phyloP scores from a whole-genome alignment of 2,329 filamentous ascomycete genomes.

The Periglandula ipomoeae region DNA sequence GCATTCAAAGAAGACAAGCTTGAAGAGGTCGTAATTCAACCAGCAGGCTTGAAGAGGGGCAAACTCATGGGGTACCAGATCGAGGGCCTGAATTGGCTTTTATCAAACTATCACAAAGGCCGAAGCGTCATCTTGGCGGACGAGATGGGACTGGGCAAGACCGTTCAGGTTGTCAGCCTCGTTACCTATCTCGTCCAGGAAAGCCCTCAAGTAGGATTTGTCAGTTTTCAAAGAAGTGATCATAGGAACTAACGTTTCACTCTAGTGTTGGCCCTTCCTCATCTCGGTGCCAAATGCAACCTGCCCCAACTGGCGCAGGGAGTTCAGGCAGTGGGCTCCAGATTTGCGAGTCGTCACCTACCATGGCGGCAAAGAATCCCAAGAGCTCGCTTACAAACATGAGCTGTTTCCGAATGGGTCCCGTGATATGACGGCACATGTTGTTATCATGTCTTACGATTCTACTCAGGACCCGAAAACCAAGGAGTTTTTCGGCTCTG shows the following conservation, averaged over 20 bases:
- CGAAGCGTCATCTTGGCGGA: slow-evolving; percentile 89
- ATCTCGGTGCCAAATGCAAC: slow-evolving; percentile 92
- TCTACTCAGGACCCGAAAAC: slow-evolving; percentile 67
- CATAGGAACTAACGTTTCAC: slow-evolving; percentile 10
- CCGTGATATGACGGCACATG: slow-evolving; percentile 70
- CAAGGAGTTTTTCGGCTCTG: slow-evolving; percentile 53
- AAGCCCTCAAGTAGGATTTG: slow-evolving; percentile 35
- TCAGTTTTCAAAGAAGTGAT: not conserved
- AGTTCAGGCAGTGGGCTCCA: slow-evolving; percentile 91
- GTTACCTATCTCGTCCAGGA: slow-evolving; percentile 64
- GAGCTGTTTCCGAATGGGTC: slow-evolving; percentile 69
- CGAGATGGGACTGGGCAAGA: slow-evolving; percentile 98
- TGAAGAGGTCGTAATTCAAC: slow-evolving; percentile 61
- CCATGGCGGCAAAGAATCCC: slow-evolving; percentile 67
- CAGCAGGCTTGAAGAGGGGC: slow-evolving; percentile 62
- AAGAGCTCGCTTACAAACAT: slow-evolving; percentile 68
- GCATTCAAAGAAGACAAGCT: slow-evolving; percentile 61
- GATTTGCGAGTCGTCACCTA: slow-evolving; percentile 83
- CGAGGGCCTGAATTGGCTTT: slow-evolving; percentile 89
- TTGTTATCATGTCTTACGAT: slow-evolving; percentile 94
- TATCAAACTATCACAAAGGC: slow-evolving; percentile 75
- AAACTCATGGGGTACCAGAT: slow-evolving; percentile 90
- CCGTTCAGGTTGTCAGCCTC: slow-evolving; percentile 81
- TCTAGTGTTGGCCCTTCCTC: slow-evolving; percentile 76
- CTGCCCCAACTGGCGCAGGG: slow-evolving; percentile 93